Percentiles rank a stretch among this genome's conserved stretches.
These are phyloP conservation scores for Paxillus rubicundulus DNA, from an alignment of 768 basidiomycete genomes.

Conservation along the genomic window DNA sequence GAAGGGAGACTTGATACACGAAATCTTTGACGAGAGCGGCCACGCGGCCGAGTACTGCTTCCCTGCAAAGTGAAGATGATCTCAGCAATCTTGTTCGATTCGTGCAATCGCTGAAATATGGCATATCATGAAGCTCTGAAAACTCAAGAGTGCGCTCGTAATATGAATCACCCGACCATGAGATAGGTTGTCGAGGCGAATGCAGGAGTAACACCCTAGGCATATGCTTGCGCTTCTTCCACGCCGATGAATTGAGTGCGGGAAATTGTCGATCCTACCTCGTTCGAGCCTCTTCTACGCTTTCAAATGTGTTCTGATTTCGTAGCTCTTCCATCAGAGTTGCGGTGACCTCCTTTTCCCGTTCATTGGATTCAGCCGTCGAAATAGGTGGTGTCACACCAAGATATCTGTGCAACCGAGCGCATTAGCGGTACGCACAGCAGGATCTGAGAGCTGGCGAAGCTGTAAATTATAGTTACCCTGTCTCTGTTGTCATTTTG, in stretches of 20 bases:
- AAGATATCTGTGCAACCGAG: conserved; percentile 49
- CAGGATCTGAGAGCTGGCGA: conserved; percentile 1
- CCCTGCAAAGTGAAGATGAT: conserved; percentile 50
- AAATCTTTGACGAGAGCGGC: conserved; percentile 90
- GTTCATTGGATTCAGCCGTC: conserved; percentile 64
- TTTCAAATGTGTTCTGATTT: conserved; percentile 84
- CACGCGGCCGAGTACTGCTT: conserved; percentile 88
- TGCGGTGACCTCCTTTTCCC: conserved; percentile 79
- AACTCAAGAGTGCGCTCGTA: not conserved
- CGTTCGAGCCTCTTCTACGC: conserved; percentile 80
- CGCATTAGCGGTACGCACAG: conserved; percentile 11
- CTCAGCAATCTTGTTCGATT: conserved; percentile 17
- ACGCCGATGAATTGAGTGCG: not conserved
- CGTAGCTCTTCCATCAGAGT: conserved; percentile 91
- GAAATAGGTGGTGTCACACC: conserved; percentile 89
- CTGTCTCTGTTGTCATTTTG: conserved; percentile 42
- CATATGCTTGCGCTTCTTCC: not conserved
- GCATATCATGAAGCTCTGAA: not conserved
- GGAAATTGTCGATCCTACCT: conserved; percentile 52
- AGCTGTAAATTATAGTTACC: conserved; percentile 28
- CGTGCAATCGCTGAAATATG: not conserved
- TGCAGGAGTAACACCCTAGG: not conserved
- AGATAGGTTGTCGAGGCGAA: not conserved
- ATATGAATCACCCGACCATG: not conserved
- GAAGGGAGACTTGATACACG: conserved; percentile 76